phyloP scores from a whole-genome alignment of 345 rosid genomes.

The Salix brachista region DNA sequence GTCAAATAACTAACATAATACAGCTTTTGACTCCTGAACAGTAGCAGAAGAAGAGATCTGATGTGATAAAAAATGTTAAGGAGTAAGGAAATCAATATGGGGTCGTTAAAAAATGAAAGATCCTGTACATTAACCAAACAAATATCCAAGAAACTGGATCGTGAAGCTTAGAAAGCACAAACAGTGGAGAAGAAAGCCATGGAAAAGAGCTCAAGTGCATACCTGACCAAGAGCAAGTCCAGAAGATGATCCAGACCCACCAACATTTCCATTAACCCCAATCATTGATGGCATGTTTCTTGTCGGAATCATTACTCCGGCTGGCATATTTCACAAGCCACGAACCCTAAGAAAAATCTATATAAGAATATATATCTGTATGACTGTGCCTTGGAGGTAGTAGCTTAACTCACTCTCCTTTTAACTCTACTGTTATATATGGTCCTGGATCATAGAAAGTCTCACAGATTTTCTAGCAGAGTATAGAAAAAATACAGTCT shows the following conservation, averaged over 20 bases:
- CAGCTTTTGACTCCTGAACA: neutral
- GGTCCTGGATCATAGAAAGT: neutral
- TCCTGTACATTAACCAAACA: neutral
- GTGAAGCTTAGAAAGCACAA: neutral
- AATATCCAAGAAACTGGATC: neutral
- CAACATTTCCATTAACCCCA: conserved; percentile 32
- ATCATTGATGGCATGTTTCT: conserved; percentile 52
- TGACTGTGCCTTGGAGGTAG: neutral
- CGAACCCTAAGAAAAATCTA: conserved; percentile 15
- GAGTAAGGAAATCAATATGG: neutral
- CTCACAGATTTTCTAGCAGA: neutral
- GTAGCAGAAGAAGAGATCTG: conserved; percentile 7
- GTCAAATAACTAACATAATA: conserved; percentile 10
- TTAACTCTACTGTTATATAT: neutral
- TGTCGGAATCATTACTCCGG: conserved; percentile 59
- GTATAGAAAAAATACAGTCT: neutral
- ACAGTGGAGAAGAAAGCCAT: neutral
- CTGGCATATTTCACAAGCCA: conserved; percentile 41
- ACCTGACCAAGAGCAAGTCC: conserved; percentile 57
- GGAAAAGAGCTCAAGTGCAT: neutral
- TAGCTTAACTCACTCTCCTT: neutral
- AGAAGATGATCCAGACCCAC: conserved; percentile 52
- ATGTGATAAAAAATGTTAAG: neutral
- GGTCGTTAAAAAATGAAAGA: neutral
- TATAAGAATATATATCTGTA: neutral